Evolutionary conservation across 2,329 filamentous ascomycete genomes (phyloP).

Genomic region (Orbilia oligospora): DNA sequence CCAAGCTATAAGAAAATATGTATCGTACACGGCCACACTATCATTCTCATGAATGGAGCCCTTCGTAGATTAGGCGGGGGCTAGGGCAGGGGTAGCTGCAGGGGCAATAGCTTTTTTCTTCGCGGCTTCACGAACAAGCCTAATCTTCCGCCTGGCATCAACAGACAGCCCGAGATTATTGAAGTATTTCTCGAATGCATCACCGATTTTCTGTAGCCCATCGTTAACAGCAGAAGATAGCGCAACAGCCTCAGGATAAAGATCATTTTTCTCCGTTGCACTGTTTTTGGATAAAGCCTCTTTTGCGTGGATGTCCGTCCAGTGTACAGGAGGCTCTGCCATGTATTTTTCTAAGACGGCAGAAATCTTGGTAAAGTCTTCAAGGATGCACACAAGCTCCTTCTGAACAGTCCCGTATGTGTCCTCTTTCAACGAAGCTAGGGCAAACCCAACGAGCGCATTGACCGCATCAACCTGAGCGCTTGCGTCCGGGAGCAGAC

Average conservation of each 20-base stretch:
- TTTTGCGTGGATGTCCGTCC: slow-evolving; percentile 63
- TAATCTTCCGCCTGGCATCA: slow-evolving; percentile 44
- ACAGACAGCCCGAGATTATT: slow-evolving; percentile 28
- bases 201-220: slow-evolving; percentile 43
- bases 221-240: slow-evolving; percentile 29
- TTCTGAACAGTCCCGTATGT: slow-evolving; percentile 63
- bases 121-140: slow-evolving; percentile 27
- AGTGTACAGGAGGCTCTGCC: slow-evolving; percentile 62
- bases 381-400: slow-evolving; percentile 61
- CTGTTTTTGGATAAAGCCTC: slow-evolving; percentile 23
- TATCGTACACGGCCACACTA: slow-evolving; percentile 28
- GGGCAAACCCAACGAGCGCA: slow-evolving; percentile 60
- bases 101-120: slow-evolving; percentile 4
- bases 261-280: slow-evolving; percentile 20
- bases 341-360: slow-evolving; percentile 62
- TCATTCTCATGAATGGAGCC: background rate
- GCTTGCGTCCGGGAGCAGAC: slow-evolving; percentile 62
- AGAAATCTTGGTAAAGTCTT: slow-evolving; percentile 62
- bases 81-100: background rate
- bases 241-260: slow-evolving; percentile 44
- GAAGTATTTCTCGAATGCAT: slow-evolving; percentile 48
- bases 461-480: slow-evolving; percentile 62
- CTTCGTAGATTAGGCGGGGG: background rate
- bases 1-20: background rate
- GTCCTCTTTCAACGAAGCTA: slow-evolving; percentile 63